Base-by-base conservation (phyloP, 331 rosid species). In the Cydonia oblonga region DNA sequence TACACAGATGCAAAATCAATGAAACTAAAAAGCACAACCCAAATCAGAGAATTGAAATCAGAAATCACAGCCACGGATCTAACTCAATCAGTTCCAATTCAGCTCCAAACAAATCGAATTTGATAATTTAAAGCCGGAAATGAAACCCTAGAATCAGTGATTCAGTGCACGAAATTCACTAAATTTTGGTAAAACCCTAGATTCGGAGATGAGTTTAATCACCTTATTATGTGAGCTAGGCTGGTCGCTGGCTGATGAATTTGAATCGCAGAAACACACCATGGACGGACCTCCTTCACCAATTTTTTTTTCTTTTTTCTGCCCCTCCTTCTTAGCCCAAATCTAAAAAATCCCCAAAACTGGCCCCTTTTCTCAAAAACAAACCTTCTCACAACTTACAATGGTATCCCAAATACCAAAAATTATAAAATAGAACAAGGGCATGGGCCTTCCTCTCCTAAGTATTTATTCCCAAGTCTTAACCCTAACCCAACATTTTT, bases 221-320 rank as follows among this genome's bases (percentile, higher is more conserved):
- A 69, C 75, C 79, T 69, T 29, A 57, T 23, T 26, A 42, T 49
- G 57, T 59, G 69, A 23, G 33, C 57, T 54, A 40, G n/a, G n/a
- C n/a, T n/a, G n/a, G n/a, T n/a, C 53, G 51, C n/a, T 54, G 79
- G 83, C 35, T 26, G 73, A 40, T 53, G 74, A 69, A 44, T 75
- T 79, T 74, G 80, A 79, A 75, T 79, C 83, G 57, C 79, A 69
- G 73, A 74, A 53, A 69, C 59, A 57, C 83, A 70, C 79, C 83
- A 79, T 75, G 79, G 69, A 69, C 79, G n/a, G 67, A 75, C 69
- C 76, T 75, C 79, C 63, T 68, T 63, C 79, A 79, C 62, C 83
- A 79, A 23, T n/a, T 54, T 70, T 69, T 53, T 71, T 46, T 49
- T 49, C 30, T 69, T 64, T 66, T 54, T 70, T 74, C 65, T 32